Base-by-base conservation (phyloP, 768 basidiomycete genomes). In the Pulveroboletus sp. region DNA sequence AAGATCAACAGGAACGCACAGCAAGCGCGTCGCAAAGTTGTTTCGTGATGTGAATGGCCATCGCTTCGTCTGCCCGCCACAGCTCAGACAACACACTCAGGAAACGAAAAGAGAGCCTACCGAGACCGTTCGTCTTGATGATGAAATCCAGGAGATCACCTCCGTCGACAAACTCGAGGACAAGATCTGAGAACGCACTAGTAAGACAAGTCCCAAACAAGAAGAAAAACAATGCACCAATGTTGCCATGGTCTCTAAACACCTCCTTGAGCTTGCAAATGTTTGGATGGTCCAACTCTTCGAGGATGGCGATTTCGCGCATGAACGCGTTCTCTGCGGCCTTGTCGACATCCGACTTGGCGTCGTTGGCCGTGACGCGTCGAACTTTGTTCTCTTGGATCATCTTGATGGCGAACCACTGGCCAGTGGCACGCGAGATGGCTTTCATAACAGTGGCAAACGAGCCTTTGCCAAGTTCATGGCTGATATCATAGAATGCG, bases 401-500 rank as follows among this genome's bases (percentile, higher is more conserved):
- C 73, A 92, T 85, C 73, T 98, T 98, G 66, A 94, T 82, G 0
- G 95, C 95, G 53, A 79, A 85, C 76, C 82, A 82, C 48, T 78
- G 70, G 11, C 91, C 91, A 11, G 85, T 86, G 19, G 69, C 65
- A 10, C 83, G 80, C 56, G 82, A 77, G 38, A 94, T 73, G 2
- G 90, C 93, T 64, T 87, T 89, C 72, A 85, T 79, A 17, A 97
- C 95, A 10, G 85, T 86, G 5, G 93, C 95, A 63, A 97, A 98
- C 3, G 90, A 84, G 9, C 95, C 95, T 57, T 85, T 86, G 45
- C 95, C 95, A 4, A 97, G 79, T 65, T 89, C 85, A 43, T 72
- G 65, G 27, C 75, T 72, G 33, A 89, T 60, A 53, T 89, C 87
- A 63, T 90, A 90, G 46, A 73, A 69, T 1, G 77, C 77, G 60